Evolutionary conservation across 2,329 filamentous ascomycete species (phyloP).

Genomic region (Calonectria henricotiae): DNA sequence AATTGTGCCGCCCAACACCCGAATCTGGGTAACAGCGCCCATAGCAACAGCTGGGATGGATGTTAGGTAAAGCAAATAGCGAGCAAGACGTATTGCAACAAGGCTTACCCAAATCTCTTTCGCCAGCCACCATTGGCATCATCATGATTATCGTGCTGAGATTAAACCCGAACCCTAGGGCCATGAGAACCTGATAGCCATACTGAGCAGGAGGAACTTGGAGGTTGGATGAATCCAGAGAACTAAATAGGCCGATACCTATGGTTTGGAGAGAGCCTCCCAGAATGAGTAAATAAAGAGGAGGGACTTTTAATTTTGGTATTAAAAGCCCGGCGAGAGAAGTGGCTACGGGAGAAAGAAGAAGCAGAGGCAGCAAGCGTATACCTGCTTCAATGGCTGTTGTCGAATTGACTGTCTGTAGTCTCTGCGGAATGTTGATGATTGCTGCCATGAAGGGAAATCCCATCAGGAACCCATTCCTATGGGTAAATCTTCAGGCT

Average conservation of each 20-base stretch:
- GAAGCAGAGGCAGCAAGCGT: conserved; percentile 35
- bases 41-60: conserved; percentile 39
- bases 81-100: rapidly evolving
- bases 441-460: conserved; percentile 42
- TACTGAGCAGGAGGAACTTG: conserved; percentile 31
- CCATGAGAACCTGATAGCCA: conserved; percentile 41
- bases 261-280: conserved; percentile 36
- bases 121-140: conserved; percentile 31
- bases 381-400: conserved; percentile 37
- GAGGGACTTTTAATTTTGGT: conserved; percentile 36
- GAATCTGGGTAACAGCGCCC: conserved; percentile 39
- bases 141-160: conserved; percentile 40
- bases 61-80: not conserved
- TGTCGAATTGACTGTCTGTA: conserved; percentile 35
- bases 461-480: conserved; percentile 32
- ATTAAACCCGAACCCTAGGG: conserved; percentile 40
- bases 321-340: conserved; percentile 35
- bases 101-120: conserved; percentile 32
- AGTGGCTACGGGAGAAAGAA: conserved; percentile 39
- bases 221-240: conserved; percentile 19
- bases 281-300: conserved; percentile 36
- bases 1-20: conserved; percentile 42
- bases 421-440: conserved; percentile 42
- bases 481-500: not conserved
- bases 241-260: conserved; percentile 41